Base-by-base conservation (phyloP, 441 rosid genomes). In the Macaranga tanarius region DNA sequence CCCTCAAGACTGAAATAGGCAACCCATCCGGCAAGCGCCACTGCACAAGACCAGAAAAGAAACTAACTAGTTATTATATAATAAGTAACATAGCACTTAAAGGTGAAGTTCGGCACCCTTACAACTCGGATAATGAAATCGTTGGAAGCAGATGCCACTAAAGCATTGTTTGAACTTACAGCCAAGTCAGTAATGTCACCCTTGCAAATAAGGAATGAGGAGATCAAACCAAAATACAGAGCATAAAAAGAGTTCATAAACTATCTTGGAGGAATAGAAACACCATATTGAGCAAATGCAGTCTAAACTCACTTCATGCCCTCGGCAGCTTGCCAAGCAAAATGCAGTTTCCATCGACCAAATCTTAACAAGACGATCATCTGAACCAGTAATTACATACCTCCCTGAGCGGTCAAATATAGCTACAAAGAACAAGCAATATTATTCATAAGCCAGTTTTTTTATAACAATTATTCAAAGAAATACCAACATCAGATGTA, bases 311-410 rank as follows among this genome's bases (percentile, higher is more conserved):
- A 93, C 99, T 84, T 93, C 99, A 81, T 96, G 99, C 57, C 99
- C 99, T 80, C 97, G 92, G 76, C 99, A 96, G 86, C 97, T 96
- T 70, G 98, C 95, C 87, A 96, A 86, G 85, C 98, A 96, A 85
- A 92, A 90, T 72, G 99, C 98, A 83, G 97, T 89, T 73, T 96
- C 99, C 99, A 93, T 92, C 17, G 98, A 92, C 99, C 99, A 96
- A 75, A 96, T 84, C 87, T 96, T 96, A 77, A 96, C 99, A 73
- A 96, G 97, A 61, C 99, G 97, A 69, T 96, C 98, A 88, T 96
- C 99, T 42, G 98, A 93, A 75, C 99, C 99, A 72, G 99, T 92
- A 79, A 96, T 89, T 56, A 90, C 97, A 77, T 89, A 90, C 80
- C 99, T 93, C 78, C 98, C 99, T 1, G 84, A 90, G 67, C 97